Evolutionary conservation across 805 yeast species (phyloP).

Genomic region (Sungouiozyma ichnusensis): DNA sequence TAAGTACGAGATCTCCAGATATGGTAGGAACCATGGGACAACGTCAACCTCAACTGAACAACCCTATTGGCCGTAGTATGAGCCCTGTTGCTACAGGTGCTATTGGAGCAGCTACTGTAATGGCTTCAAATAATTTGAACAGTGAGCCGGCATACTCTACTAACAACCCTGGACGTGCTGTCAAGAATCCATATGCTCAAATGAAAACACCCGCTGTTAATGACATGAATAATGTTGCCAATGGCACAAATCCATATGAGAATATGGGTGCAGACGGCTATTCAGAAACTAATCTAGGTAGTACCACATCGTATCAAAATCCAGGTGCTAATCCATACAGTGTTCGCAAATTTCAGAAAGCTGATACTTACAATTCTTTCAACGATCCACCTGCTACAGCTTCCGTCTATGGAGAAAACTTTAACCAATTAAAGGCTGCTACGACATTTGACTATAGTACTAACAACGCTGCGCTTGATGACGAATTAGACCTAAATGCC

Average conservation of each 20-base stretch:
- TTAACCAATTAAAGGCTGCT: neutral
- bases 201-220: slow-evolving; percentile 1
- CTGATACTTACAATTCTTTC: slow-evolving; percentile 1
- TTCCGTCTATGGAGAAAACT: neutral
- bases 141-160: neutral
- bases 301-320: neutral
- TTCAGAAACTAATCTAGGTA: slow-evolving; percentile 1
- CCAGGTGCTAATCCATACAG: slow-evolving; percentile 2
- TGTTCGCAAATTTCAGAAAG: neutral
- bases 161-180: neutral
- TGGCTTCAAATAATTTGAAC: too few species aligned
- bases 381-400: slow-evolving; percentile 2
- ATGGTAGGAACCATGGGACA: neutral
- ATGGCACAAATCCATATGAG: slow-evolving; percentile 1
- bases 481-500: slow-evolving; percentile 26
- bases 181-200: slow-evolving; percentile 7
- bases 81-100: neutral
- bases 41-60: neutral
- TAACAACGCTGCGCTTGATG: slow-evolving; percentile 14
- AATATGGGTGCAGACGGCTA: slow-evolving; percentile 6
- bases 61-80: neutral
- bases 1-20: neutral
- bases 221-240: neutral
- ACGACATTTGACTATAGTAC: slow-evolving; percentile 3
- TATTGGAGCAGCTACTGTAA: neutral